Evolutionary conservation across 2,329 filamentous ascomycete species (phyloP).

Genomic region (Cercospora beticola): DNA sequence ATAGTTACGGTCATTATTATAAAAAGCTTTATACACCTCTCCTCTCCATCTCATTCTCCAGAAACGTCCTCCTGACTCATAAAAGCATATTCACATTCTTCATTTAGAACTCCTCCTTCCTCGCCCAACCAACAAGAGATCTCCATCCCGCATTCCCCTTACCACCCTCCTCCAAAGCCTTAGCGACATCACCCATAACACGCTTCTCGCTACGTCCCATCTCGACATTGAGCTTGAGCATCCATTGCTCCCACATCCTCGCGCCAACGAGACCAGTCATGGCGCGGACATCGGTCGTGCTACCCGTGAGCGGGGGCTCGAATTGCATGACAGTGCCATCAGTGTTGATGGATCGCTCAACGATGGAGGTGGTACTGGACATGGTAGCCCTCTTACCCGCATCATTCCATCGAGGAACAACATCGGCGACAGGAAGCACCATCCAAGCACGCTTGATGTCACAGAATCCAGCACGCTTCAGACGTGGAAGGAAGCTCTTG

Average conservation of each 20-base stretch:
- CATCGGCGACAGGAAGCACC: constrained; percentile 71
- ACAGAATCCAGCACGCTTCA: constrained; percentile 74
- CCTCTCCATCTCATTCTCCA: neutral
- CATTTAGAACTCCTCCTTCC: constrained; percentile 43
- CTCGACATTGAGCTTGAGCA: constrained; percentile 83
- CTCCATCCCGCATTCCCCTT: constrained; percentile 59
- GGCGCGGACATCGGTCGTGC: constrained; percentile 38
- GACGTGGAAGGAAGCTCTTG: constrained; percentile 72
- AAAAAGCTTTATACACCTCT: constrained; percentile 5
- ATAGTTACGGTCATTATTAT: constrained; percentile 20
- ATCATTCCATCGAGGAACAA: constrained; percentile 43
- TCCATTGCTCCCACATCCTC: constrained; percentile 96
- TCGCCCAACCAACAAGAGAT: constrained; percentile 60
- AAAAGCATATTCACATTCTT: neutral
- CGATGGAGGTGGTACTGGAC: constrained; percentile 4
- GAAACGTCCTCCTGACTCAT: constrained; percentile 2
- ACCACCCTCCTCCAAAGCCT: constrained; percentile 61
- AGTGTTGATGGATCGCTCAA: constrained; percentile 41
- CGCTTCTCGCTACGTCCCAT: constrained; percentile 65
- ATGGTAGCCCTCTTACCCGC: constrained; percentile 27
- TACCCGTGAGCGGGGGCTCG: constrained; percentile 37
- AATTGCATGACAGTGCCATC: constrained; percentile 34
- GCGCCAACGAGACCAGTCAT: constrained; percentile 80
- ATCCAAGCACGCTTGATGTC: constrained; percentile 83
- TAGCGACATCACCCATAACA: constrained; percentile 56